Base-by-base conservation (phyloP, 2,329 filamentous ascomycete genomes). In the Neofusicoccum ribis region DNA sequence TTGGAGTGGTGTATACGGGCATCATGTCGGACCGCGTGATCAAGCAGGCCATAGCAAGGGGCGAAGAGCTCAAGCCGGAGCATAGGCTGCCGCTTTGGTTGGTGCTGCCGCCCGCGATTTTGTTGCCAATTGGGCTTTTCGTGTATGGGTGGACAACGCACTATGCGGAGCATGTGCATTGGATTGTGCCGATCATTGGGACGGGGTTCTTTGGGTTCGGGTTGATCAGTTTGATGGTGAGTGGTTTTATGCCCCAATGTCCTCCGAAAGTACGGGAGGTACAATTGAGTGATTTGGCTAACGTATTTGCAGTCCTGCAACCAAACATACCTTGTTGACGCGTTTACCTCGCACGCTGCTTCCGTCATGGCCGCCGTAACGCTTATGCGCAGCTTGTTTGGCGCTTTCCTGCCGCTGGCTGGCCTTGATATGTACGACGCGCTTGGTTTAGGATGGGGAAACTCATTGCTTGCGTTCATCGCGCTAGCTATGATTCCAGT, bases 291-390 rank as follows among this genome's bases (percentile, higher is more conserved):
- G 5, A 23, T 14, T 41, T 1, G 20, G n/a, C 58, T 61, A 17
- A 61, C 17, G 11, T 23, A 3, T 5, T 23, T 15, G 17, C 50
- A 47, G 39, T 17, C 49, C 15, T 64, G 61, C 49, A 76, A 85
- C 1, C 83, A 85, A 63, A 86, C 85, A 3, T 92, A 91, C 69
- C 81, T 91, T 2, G 84, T 90, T 39, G 88, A 91, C 65, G 82
- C 84, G 1, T 89, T 84, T 70, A 78, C 79, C 0, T 73, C 80
- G 63, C 85, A 88, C 68, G 85, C 86, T 1, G 87, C 76, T 0
- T 72, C 69, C 3, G 88, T 86, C 0, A 83, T 90, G 1, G 89
- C 89, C 0, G 88, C 88, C 1, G 89, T 85, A 68, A 76, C 88
- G 0, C 82, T 90, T 2, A 72, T 89, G 6, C 77, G 87, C 36